A percentile compares a stretch with the other conserved stretches of the same genome.
These are phyloP conservation scores for Pisolithus orientalis DNA, from an alignment of 768 basidiomycete genomes.

Conservation along the genomic window DNA sequence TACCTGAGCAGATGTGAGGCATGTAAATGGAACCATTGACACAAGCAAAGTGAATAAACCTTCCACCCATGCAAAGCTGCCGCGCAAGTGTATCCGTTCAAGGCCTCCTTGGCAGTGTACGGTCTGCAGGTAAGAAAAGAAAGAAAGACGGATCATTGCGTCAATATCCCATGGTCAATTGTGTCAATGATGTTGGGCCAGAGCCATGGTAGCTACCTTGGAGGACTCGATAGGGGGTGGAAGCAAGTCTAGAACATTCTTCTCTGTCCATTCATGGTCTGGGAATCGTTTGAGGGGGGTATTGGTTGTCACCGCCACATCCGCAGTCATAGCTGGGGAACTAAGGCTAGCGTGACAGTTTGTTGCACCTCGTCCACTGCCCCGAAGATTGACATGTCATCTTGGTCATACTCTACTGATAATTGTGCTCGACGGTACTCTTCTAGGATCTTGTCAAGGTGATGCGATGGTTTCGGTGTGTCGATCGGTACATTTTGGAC, in stretches of 20 bases:
- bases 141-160: constrained; percentile 9
- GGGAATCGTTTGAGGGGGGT: constrained; percentile 41
- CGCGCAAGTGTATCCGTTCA: constrained; percentile 60
- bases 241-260: constrained; percentile 41
- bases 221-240: constrained; percentile 57
- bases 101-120: constrained; percentile 51
- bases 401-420: constrained; percentile 43
- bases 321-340: background rate
- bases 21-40: background rate
- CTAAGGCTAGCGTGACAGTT: background rate
- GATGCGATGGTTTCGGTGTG: constrained; percentile 53
- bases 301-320: too few relatives aligned
- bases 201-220: constrained; percentile 47
- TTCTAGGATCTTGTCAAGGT: constrained; percentile 42
- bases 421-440: constrained; percentile 34
- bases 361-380: background rate
- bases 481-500: constrained; percentile 27
- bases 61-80: constrained; percentile 62
- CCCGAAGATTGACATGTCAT: constrained; percentile 42
- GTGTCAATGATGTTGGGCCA: constrained; percentile 15
- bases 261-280: constrained; percentile 44
- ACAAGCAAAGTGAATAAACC: constrained; percentile 23
- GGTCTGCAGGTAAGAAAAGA: constrained; percentile 10
- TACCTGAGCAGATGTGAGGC: constrained; percentile 13
- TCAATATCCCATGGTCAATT: too few relatives aligned